Evolutionary conservation across 208 protist genomes (phyloP), one percentile per base, ranked within the genome.

Genomic region (Trypanosoma melophagium): DNA sequence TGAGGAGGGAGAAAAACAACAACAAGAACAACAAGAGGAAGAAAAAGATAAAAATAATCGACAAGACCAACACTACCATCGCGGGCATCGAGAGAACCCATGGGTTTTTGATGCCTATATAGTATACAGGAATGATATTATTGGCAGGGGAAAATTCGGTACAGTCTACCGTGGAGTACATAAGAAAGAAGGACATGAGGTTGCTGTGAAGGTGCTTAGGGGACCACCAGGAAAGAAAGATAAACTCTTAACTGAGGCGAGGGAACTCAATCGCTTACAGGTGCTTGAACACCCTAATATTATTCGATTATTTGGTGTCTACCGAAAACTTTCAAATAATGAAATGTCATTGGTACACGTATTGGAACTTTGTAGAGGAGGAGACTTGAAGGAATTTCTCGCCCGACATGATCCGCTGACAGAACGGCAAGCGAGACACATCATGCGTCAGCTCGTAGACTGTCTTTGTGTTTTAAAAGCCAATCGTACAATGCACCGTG

Each of bases 401-500:
- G 45, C 13, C 25, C 7, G 42, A 35, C 54, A 67, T 50, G 63
- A 66, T 42, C 38, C 68, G 16, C 60, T 84, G 41, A 63, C 59
- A 1, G 71, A 78, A 62, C 4, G 17, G 19, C 73, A 79, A 47
- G 79, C 79, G 16, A 74, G 77, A 31, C 73, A 56, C 42, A 68
- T 90, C 50, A 87, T 86, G 57, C 74, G 74, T n/a, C 84, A 90
- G 57, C 71, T 90, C n/a, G 77, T 78, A 42, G 81, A 89, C 44
- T 81, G 78, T 55, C 63, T 92, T 45, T 76, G 66, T 42, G 59
- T 73, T 19, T 51, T 92, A 35, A 77, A 85, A 62, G 66, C 50
- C 9, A 49, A 65, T 28, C 55, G 69, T 51, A 76, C 95, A 54
- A 81, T 94, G 38, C 94, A 97, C 59, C 87, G 94, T 57, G 94